Evolutionary conservation across 2,329 filamentous ascomycete genomes (phyloP), one percentile per base, ranked within the genome.

Genomic region (Alternaria gansuensis): DNA sequence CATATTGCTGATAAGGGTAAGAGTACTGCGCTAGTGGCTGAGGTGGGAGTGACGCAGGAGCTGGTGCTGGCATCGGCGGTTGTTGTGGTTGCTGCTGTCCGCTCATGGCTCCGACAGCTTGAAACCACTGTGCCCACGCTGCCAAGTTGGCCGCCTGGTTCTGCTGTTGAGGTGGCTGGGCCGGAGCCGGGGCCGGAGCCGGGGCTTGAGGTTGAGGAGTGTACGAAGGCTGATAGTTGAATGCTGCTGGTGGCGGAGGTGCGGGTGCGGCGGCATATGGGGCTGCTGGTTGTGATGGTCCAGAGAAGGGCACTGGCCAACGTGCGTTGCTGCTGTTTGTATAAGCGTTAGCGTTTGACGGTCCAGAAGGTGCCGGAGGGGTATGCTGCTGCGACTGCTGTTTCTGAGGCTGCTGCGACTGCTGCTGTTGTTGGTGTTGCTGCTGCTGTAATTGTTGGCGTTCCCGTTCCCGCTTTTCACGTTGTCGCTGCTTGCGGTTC

Each of bases 91-190:
- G 65, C 29, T 65, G 65, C 29, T 65, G 57, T 24, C 69, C 64
- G 45, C 65, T 68, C 68, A 71, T 69, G 3, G 66, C 64, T 34
- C 62, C 63, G 13, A 69, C 66, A 3, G 70, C 67, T 36, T 70
- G 69, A 31, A 71, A 62, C 69, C 69, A 71, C 31, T 71, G 69
- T 33, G 67, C 67, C 69, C 69, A 71, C 51, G 70, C 70, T 59
- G 70, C 68, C 61, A 58, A 60, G 26, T 66, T 72, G 36, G 68
- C 67, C 46, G 68, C 67, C 54, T 75, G 71, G 44, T 68, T 68
- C 55, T 72, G 70, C 40, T 61, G 64, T 52, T 62, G 64, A 11
- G 48, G 57, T 17, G 43, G 40, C 40, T 41, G 58, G 21, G 21
- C 44, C 26, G 37, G 44, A 3, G 36, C 34, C 26, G 26, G 26